Percentiles rank a stretch among this genome's conserved stretches.
These are phyloP conservation scores for Backusella morwellensis DNA, from an alignment of 192 early-diverging fungal species.

Conservation along the genomic window DNA sequence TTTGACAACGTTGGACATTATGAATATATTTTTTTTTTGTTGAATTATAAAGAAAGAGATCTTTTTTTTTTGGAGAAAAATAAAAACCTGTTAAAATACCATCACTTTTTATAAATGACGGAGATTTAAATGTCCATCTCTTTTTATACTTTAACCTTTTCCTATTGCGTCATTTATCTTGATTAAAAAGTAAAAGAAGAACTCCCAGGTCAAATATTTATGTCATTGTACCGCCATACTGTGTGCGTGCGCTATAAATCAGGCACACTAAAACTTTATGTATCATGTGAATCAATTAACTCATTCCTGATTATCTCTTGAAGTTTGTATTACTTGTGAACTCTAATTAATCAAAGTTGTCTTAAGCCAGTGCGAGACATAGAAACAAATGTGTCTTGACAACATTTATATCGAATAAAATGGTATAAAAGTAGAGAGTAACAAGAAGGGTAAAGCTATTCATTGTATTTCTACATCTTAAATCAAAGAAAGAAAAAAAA, in stretches of 20 bases:
- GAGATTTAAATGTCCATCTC: background rate
- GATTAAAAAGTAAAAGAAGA: background rate
- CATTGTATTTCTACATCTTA: too few species aligned
- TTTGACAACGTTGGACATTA: constrained; percentile 6
- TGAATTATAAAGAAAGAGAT: background rate
- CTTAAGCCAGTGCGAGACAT: background rate
- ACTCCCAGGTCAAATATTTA: constrained; percentile 1
- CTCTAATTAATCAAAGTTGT: background rate
- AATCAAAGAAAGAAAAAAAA: too few species aligned
- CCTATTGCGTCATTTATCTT: constrained; percentile 6
- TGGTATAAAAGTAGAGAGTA: background rate
- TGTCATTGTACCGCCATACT: constrained; percentile 1
- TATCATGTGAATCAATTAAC: constrained; percentile 7
- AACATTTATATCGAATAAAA: background rate
- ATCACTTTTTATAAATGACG: background rate
- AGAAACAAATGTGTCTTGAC: background rate
- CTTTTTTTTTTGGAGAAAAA: background rate
- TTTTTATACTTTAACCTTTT: background rate
- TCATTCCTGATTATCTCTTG: background rate
- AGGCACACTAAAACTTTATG: background rate
- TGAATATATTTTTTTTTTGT: background rate
- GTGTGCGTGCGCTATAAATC: background rate
- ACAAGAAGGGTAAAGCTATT: background rate
- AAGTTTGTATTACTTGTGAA: constrained; percentile 1
- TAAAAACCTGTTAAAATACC: background rate